These are phyloP conservation scores for Vitis rupestris DNA, from an alignment of 164 flowering plant genomes.

Conservation along the genomic window DNA sequence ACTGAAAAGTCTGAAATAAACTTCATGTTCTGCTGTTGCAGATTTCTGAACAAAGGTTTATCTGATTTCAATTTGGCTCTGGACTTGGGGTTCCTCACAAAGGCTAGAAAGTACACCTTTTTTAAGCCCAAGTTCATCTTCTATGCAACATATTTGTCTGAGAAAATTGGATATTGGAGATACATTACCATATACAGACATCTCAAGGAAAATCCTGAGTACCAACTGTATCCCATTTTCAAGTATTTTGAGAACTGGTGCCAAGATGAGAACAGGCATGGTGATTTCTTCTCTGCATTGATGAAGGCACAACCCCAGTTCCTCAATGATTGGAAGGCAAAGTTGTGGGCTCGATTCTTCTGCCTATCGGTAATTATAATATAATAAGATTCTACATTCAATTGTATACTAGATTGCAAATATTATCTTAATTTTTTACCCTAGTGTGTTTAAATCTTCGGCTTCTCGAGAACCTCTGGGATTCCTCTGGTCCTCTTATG, in stretches of 20 bases:
- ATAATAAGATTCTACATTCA: too few species aligned
- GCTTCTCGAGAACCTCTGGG: too few species aligned
- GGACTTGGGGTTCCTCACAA: conserved; percentile 96
- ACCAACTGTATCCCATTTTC: conserved; percentile 91
- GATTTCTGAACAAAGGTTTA: conserved; percentile 97
- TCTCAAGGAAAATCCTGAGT: conserved; percentile 86
- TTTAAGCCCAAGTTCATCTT: conserved; percentile 99
- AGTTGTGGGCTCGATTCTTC: conserved; percentile 94
- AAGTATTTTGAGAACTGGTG: conserved; percentile 99
- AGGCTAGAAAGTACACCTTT: conserved; percentile 97
- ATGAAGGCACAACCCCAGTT: conserved; percentile 98
- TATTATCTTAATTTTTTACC: too few species aligned
- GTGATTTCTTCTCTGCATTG: conserved; percentile 98
- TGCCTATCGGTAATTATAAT: conserved; percentile 73
- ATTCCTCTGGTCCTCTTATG: background rate
- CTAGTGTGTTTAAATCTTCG: too few species aligned
- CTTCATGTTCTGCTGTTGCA: conserved; percentile 26
- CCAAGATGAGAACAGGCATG: conserved; percentile 99
- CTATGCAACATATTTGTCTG: conserved; percentile 95
- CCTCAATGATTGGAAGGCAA: conserved; percentile 97
- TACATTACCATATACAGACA: conserved; percentile 96
- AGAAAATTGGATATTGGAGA: conserved; percentile 98
- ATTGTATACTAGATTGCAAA: too few species aligned
- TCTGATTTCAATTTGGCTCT: conserved; percentile 95
- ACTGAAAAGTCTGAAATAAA: too few species aligned